Evolutionary conservation across 331 rosid species (phyloP), one percentile per base, ranked within the genome.

Genomic region (Saraca asoca): DNA sequence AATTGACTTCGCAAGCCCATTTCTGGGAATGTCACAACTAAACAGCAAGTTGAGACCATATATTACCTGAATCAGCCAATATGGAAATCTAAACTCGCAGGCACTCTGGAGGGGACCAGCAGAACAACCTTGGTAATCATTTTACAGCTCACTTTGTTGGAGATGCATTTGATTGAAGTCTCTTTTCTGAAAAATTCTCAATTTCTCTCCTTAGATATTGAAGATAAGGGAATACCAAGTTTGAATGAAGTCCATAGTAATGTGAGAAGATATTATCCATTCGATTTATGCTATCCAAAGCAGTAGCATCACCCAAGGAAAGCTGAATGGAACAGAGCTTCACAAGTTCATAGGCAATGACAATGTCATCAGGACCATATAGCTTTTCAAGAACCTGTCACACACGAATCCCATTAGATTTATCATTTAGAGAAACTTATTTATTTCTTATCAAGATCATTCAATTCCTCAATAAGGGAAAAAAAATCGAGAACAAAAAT

Each of bases 381-480:
- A 91, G 84, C 86, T 83, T 87, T 77, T 87, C 87, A 81, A 91
- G 75, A 70, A 88, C 83, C 98, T 91, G 96, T 69, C 73, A 76
- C 8, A 49, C 71, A 57, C 35, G 46, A 62, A 60, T 51, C 11
- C 10, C 16, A 60, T 69, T 42, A 65, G 55, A 49, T 59, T 59
- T 55, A 63, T 31, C 29, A 59, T 48, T 38, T 18, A 29, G 60
- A 60, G 73, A 38, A 10, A 50, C 7, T 16, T 13, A 5, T 33
- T 59, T 52, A 58, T 14, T 34, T 64, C 33, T 50, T 54, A 63
- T 17, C 17, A 54, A 62, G 65, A 69, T 41, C 49, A 62, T 35
- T 29, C 48, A 14, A 35, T 37, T 58, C 37, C 24, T 42, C 6
- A 15, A 58, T 1, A 24, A 24, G 31, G 5, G 16, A n/a, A 4